Conservation (phyloP, 306 rosid genomes). For the Acacia crassicarpa region DNA sequence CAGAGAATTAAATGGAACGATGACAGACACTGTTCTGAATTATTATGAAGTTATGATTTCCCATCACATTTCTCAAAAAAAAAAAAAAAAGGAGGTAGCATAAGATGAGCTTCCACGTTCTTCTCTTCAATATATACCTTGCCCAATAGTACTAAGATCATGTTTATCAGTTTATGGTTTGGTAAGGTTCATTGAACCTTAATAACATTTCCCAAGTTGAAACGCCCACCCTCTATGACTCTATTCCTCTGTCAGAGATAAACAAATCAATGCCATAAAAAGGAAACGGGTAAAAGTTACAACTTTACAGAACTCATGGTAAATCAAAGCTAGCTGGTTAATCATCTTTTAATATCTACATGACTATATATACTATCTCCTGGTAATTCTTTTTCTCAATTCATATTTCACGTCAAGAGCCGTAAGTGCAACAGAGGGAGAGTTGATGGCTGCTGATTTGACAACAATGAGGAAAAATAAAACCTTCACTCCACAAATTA, state of each 20-base stretch:
- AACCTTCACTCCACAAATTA: constrained; percentile 17
- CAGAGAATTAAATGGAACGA: constrained; percentile 4
- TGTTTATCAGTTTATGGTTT: constrained; percentile 20
- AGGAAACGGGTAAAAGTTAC: neutral
- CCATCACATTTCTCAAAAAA: constrained; percentile 39
- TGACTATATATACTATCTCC: neutral
- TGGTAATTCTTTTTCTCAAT: neutral
- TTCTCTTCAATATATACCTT: constrained; percentile 23
- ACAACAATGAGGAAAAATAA: neutral
- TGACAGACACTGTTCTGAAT: constrained; percentile 7
- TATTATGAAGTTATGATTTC: constrained; percentile 25
- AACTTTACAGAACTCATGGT: neutral
- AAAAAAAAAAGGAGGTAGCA: constrained; percentile 16
- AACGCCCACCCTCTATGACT: constrained; percentile 14
- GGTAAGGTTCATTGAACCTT: constrained; percentile 15
- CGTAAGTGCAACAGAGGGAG: neutral
- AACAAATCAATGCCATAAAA: constrained; percentile 24
- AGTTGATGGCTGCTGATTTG: constrained; percentile 7
- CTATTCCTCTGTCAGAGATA: constrained; percentile 9
- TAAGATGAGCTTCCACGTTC: constrained; percentile 15
- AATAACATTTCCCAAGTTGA: constrained; percentile 22
- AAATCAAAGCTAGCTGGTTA: neutral
- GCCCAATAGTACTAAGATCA: constrained; percentile 30
- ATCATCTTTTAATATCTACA: neutral
- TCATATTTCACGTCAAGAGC: neutral